Evolutionary conservation across 2,329 filamentous ascomycete species (phyloP), one percentile per base, ranked within the genome.

Genomic region (Fusarium illudens): DNA sequence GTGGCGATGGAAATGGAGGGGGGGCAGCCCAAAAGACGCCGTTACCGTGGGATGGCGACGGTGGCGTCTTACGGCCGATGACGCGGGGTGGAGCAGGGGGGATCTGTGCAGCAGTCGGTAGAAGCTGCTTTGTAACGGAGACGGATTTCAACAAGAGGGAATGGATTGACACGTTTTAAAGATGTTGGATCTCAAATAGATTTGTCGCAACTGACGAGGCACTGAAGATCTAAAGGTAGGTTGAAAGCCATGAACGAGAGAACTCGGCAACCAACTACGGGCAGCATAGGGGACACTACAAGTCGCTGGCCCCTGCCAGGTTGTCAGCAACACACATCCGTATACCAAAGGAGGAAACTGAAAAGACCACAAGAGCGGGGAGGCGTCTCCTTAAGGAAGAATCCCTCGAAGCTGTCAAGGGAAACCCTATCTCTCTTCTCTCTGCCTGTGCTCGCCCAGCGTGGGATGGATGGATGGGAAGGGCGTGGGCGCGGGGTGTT

Each of bases 61-160:
- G 68, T 71, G 68, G 68, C 68, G 68, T 71, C 68, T 67, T 60
- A 62, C 55, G 25, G 68, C 30, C 68, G 62, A 71, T 71, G 68
- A 71, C 67, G 68, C 70, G 60, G 58, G 34, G 65, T 70, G 68
- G 68, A 61, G 68, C 42, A 48, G 29, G 49, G 42, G 49, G 51
- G 33, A 20, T 37, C 36, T 20, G 36, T 37, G 17, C 36, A 37
- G 36, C 36, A 39, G 17, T 39, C n/a, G n/a, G 34, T 36, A 36
- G 36, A 20, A 39, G 30, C 27, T 55, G 48, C 37, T 53, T 42
- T 51, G 15, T 52, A 20, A 39, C 17, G 36, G 11, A 20, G 8
- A 27, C 34, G 11, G 17, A 39, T 19, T 19, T 37, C n/a, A n/a
- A n/a, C n/a, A n/a, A n/a, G 17, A 20, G 36, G 11, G 11, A 20